A percentile compares a stretch with the other conserved stretches of the same genome.
Evolutionary conservation across 2,329 filamentous ascomycete genomes (phyloP).

Genomic region (Diaporthe aspalathi): DNA sequence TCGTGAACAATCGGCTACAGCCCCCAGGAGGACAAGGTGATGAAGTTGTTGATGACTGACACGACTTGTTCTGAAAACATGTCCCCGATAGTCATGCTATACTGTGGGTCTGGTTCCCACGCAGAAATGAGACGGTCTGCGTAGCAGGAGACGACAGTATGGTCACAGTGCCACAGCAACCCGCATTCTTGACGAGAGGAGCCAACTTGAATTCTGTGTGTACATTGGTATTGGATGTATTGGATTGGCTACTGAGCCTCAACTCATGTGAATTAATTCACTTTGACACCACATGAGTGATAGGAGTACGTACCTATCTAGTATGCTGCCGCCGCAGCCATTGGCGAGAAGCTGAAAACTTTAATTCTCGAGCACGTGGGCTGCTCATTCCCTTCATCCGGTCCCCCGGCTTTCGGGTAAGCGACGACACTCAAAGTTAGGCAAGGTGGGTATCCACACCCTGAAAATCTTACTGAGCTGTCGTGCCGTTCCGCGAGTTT

Average conservation of each 20-base stretch:
- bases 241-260: background rate
- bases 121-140: background rate
- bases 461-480: background rate
- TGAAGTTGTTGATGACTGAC: background rate
- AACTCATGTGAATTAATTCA: background rate
- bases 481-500: background rate
- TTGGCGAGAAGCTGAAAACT: background rate
- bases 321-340: background rate
- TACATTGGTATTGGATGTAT: background rate
- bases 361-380: background rate
- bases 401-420: background rate
- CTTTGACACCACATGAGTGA: no score
- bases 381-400: constrained; percentile 2
- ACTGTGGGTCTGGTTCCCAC: constrained; percentile 6
- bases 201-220: no score
- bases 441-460: background rate
- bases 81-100: constrained; percentile 16
- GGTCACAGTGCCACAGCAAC: background rate
- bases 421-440: background rate
- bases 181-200: background rate
- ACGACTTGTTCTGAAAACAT: constrained; percentile 15
- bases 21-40: background rate
- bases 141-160: background rate
- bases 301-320: background rate
- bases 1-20: background rate